Conservation (phyloP, 441 rosid species). For the Croton setiger region DNA sequence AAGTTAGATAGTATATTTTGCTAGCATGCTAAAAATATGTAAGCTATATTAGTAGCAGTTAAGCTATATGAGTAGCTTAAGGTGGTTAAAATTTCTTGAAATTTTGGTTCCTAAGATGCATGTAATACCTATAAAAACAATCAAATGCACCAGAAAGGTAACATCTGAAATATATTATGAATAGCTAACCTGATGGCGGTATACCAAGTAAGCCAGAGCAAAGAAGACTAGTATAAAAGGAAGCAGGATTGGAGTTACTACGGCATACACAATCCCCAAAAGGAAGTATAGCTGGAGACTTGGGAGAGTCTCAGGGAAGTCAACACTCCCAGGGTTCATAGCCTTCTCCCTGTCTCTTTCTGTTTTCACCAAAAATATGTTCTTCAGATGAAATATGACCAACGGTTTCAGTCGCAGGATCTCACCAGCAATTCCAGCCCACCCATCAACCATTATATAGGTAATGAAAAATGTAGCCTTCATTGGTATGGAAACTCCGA, state of each 20-base stretch:
- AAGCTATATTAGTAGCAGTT: too few relatives aligned
- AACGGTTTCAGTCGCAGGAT: slow-evolving; percentile 79
- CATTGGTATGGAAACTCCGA: slow-evolving; percentile 96
- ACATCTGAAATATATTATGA: neutral
- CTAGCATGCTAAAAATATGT: too few relatives aligned
- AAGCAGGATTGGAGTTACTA: slow-evolving; percentile 91
- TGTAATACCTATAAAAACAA: neutral
- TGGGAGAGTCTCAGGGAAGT: slow-evolving; percentile 83
- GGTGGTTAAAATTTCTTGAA: too few relatives aligned
- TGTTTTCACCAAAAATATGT: slow-evolving; percentile 85
- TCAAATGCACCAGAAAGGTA: neutral
- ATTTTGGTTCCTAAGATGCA: neutral
- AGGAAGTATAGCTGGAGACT: slow-evolving; percentile 90
- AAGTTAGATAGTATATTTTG: too few relatives aligned
- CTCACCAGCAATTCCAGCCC: slow-evolving; percentile 97
- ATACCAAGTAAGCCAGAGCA: slow-evolving; percentile 85
- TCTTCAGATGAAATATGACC: slow-evolving; percentile 86
- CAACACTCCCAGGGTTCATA: slow-evolving; percentile 83
- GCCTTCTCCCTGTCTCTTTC: slow-evolving; percentile 78
- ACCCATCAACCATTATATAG: slow-evolving; percentile 98
- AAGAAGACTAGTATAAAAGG: slow-evolving; percentile 88
- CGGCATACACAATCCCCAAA: slow-evolving; percentile 90
- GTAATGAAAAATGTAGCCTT: too few relatives aligned
- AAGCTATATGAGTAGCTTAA: too few relatives aligned
- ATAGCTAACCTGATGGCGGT: slow-evolving; percentile 87